Conservation (phyloP, 164 flowering plant genomes). For the Saururus chinensis region DNA sequence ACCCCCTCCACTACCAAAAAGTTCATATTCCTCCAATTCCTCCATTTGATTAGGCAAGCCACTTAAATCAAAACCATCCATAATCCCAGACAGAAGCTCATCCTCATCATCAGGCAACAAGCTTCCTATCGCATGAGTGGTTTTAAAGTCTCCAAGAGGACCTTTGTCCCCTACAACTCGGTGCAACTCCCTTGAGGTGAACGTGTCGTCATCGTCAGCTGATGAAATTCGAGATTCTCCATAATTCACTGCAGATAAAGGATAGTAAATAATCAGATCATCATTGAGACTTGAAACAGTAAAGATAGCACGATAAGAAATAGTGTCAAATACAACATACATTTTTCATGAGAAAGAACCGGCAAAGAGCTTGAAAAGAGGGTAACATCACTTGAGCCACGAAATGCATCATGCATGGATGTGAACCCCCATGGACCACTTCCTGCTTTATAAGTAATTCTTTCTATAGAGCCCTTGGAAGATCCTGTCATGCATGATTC, state of each 20-base stretch:
- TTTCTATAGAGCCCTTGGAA: slow-evolving; percentile 15
- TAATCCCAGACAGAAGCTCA: slow-evolving; percentile 80
- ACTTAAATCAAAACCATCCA: slow-evolving; percentile 81
- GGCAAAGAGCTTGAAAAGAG: slow-evolving; percentile 91
- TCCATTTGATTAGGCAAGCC: slow-evolving; percentile 63
- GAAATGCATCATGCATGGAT: slow-evolving; percentile 29
- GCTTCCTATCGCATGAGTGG: slow-evolving; percentile 34
- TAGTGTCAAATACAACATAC: slow-evolving; percentile 23
- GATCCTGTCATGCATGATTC: slow-evolving; percentile 23
- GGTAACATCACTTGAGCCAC: slow-evolving; percentile 58
- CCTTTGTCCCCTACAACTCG: slow-evolving; percentile 31
- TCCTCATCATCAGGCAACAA: slow-evolving; percentile 92
- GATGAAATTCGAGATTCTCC: slow-evolving; percentile 24
- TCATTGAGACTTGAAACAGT: not conserved
- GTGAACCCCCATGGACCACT: slow-evolving; percentile 36
- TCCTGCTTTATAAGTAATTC: slow-evolving; percentile 21
- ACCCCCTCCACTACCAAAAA: slow-evolving; percentile 95
- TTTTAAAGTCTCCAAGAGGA: slow-evolving; percentile 32
- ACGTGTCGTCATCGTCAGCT: slow-evolving; percentile 26
- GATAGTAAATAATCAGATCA: not conserved
- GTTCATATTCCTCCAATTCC: slow-evolving; percentile 78
- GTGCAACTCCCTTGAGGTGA: slow-evolving; percentile 23
- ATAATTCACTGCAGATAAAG: slow-evolving; percentile 44
- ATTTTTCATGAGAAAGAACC: slow-evolving; percentile 73
- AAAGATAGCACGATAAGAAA: not conserved